Evolutionary conservation across 2,329 filamentous ascomycete species (phyloP).

Genomic region (Ophidiomyces ophidiicola): DNA sequence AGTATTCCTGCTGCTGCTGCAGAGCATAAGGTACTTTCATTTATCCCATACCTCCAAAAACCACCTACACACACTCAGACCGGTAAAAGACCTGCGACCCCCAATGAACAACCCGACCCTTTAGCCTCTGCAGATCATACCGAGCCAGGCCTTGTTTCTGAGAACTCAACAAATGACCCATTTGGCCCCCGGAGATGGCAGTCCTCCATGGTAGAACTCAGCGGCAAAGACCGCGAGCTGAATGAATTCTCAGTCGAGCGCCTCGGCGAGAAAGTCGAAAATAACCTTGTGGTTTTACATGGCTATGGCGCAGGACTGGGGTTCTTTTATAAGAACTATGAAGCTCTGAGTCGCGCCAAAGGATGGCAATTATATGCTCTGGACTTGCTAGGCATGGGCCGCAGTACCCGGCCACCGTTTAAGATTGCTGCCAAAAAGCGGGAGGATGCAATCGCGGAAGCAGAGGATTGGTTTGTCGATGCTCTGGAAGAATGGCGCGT

Average conservation of each 20-base stretch:
- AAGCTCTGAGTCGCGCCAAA: constrained; percentile 61
- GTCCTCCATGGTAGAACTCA: constrained; percentile 69
- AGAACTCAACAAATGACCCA: constrained; percentile 52
- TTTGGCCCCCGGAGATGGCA: constrained; percentile 77
- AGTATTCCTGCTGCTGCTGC: constrained; percentile 69
- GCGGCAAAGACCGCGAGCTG: constrained; percentile 72
- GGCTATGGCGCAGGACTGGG: constrained; percentile 92
- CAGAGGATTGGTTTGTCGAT: constrained; percentile 92
- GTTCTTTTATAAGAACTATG: constrained; percentile 98
- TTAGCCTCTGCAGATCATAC: constrained; percentile 28
- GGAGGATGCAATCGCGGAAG: constrained; percentile 69
- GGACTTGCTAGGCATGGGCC: constrained; percentile 92
- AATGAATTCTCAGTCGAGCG: constrained; percentile 91
- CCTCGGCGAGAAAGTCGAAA: constrained; percentile 62
- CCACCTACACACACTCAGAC: constrained; percentile 58
- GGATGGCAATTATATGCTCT: constrained; percentile 87
- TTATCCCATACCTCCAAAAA: constrained; percentile 66
- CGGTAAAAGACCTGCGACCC: constrained; percentile 27
- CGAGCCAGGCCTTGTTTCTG: constrained; percentile 34
- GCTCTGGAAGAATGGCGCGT: constrained; percentile 92
- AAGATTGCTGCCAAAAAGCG: constrained; percentile 71
- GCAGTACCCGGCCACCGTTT: constrained; percentile 73
- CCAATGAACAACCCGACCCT: constrained; percentile 18
- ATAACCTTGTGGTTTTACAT: constrained; percentile 90
- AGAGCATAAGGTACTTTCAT: constrained; percentile 77